Conservation (phyloP, 768 basidiomycete genomes). For the Pisolithus sp. region DNA sequence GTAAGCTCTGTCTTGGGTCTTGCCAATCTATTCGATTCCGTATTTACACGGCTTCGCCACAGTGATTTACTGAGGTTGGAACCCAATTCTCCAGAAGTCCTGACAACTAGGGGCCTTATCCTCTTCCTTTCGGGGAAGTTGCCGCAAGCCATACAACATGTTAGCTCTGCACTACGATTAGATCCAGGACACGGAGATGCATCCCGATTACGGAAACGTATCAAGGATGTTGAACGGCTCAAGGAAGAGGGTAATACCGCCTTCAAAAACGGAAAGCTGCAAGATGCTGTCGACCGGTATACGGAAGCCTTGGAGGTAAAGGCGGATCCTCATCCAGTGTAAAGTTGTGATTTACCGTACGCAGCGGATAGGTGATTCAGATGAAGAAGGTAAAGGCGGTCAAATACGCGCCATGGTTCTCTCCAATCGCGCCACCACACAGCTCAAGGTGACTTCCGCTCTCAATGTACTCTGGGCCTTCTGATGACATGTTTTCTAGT, state of each 20-base stretch:
- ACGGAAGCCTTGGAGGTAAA: constrained; percentile 63
- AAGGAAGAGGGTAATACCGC: constrained; percentile 81
- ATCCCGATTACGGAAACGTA: constrained; percentile 62
- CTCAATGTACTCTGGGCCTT: not conserved
- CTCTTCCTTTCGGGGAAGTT: constrained; percentile 70
- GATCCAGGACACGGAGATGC: constrained; percentile 76
- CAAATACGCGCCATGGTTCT: constrained; percentile 74
- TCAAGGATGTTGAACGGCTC: constrained; percentile 75
- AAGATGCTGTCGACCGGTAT: constrained; percentile 66
- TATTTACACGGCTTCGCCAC: not conserved
- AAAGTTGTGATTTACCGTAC: not conserved
- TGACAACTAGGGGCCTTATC: constrained; percentile 72
- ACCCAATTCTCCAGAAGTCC: constrained; percentile 70
- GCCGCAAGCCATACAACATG: constrained; percentile 66
- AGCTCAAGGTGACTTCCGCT: constrained; percentile 51
- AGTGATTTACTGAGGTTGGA: constrained; percentile 74
- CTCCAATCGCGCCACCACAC: constrained; percentile 78
- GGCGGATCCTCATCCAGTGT: not conserved
- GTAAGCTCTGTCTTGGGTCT: not conserved
- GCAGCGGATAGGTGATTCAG: constrained; percentile 58
- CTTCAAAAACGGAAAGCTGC: constrained; percentile 56
- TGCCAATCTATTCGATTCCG: not conserved
- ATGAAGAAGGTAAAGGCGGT: constrained; percentile 74
- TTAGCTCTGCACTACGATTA: constrained; percentile 60
- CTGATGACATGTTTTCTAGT: constrained; percentile 32